Percentiles rank a stretch among this genome's conserved stretches.
Evolutionary conservation across 345 rosid species (phyloP).

Genomic region (Toxicodendron radicans): DNA sequence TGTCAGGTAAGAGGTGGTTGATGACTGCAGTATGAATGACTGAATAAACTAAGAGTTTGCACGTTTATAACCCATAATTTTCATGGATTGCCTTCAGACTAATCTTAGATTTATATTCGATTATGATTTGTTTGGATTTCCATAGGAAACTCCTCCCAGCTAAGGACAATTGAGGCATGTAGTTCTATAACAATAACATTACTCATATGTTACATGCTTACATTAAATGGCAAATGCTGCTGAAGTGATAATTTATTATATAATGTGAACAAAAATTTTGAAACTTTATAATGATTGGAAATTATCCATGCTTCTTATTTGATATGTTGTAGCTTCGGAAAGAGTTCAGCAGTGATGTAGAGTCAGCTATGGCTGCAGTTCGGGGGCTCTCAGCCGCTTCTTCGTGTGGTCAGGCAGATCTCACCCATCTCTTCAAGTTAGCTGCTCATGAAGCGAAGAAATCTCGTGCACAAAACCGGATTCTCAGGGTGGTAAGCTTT

Average conservation of each 20-base stretch:
- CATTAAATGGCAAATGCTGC: not conserved
- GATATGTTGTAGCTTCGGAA: conserved; percentile 52
- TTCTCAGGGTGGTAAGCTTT: conserved; percentile 76
- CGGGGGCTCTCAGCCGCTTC: conserved; percentile 61
- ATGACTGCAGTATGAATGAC: too few relatives aligned
- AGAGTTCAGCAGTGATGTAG: conserved; percentile 78
- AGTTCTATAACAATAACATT: not conserved
- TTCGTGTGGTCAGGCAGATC: conserved; percentile 78
- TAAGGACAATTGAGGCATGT: not conserved
- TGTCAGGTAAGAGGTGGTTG: too few relatives aligned
- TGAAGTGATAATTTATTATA: not conserved
- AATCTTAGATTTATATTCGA: too few relatives aligned
- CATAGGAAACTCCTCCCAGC: not conserved
- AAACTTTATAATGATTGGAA: not conserved
- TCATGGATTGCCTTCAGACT: too few relatives aligned
- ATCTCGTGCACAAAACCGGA: conserved; percentile 67
- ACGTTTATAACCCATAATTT: not conserved
- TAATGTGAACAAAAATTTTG: not conserved
- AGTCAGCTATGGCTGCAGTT: conserved; percentile 58
- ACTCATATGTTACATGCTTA: not conserved
- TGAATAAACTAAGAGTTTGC: not conserved
- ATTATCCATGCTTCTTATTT: conserved; percentile 15
- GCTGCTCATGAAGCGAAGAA: conserved; percentile 88
- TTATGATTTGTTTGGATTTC: not conserved
- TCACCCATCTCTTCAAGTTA: conserved; percentile 65